Conservation (phyloP, 2,329 filamentous ascomycete species). For the Trichoderma polysporum region DNA sequence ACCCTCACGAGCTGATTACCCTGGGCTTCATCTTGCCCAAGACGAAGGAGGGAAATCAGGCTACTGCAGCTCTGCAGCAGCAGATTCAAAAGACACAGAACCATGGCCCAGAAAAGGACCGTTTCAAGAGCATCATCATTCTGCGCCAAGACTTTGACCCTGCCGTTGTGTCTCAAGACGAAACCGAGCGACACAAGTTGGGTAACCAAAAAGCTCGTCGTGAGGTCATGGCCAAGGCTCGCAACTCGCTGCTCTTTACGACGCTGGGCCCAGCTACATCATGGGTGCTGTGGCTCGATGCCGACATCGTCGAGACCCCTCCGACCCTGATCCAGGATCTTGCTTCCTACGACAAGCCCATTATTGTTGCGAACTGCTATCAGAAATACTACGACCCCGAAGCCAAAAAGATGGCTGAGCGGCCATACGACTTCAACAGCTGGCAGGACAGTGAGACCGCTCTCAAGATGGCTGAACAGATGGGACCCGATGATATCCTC, state of each 20-base stretch:
- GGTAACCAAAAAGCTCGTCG: conserved; percentile 82
- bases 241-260: conserved; percentile 93
- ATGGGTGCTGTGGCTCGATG: conserved; percentile 96
- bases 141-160: conserved; percentile 92
- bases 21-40: conserved; percentile 96
- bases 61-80: conserved; percentile 78
- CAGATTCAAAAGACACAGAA: conserved; percentile 84
- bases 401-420: conserved; percentile 67
- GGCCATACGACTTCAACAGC: conserved; percentile 95
- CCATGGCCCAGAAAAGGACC: conserved; percentile 68
- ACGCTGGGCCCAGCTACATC: conserved; percentile 87
- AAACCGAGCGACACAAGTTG: conserved; percentile 88
- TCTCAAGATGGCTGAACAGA: conserved; percentile 68
- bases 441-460: conserved; percentile 90
- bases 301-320: conserved; percentile 88
- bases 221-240: conserved; percentile 86
- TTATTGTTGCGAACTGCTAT: conserved; percentile 94
- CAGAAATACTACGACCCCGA: conserved; percentile 75
- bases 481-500: conserved; percentile 90
- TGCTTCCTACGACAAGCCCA: conserved; percentile 79
- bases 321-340: conserved; percentile 85
- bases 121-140: conserved; percentile 92
- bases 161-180: conserved; percentile 75
- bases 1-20: conserved; percentile 92
- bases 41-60: conserved; percentile 85